A percentile compares a stretch with the other conserved stretches of the same genome.
phyloP scores from a whole-genome alignment of 371 early-diverging fungal species.

The Umbelopsis sp. region DNA sequence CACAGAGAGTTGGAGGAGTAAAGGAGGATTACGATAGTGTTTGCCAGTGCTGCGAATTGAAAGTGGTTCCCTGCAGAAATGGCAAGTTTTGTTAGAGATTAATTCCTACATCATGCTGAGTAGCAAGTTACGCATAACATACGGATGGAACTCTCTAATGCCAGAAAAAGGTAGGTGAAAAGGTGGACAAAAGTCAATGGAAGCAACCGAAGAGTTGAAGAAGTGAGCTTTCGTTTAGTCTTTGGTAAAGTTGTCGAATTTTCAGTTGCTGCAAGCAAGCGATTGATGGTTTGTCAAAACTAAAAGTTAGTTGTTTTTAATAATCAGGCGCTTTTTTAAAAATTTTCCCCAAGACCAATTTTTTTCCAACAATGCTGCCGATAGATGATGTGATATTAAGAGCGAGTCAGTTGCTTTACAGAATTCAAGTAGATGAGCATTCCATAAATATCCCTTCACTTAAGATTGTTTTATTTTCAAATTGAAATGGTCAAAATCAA shows the following conservation, averaged over 20 bases:
- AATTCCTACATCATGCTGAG: neutral
- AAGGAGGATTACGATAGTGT: conserved; percentile 53
- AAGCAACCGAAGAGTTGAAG: neutral
- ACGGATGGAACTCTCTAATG: conserved; percentile 9
- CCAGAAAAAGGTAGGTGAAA: neutral
- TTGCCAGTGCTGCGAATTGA: conserved; percentile 55
- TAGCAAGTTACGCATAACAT: neutral
- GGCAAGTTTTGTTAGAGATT: neutral
- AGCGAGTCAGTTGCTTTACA: too few relatives aligned
- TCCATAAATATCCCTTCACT: too few relatives aligned
- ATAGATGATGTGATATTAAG: too few relatives aligned
- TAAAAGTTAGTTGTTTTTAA: neutral
- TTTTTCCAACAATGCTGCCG: neutral
- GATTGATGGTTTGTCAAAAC: neutral
- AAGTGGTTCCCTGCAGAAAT: conserved; percentile 4
- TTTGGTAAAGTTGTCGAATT: neutral
- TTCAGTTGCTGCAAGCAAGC: conserved; percentile 1
- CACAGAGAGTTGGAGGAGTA: conserved; percentile 59
- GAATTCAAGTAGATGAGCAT: too few relatives aligned
- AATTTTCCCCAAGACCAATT: neutral
- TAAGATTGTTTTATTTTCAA: too few relatives aligned
- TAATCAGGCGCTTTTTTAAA: neutral
- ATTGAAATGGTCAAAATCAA: too few relatives aligned
- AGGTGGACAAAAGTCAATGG: neutral
- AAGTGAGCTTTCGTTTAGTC: neutral